Percentiles rank a stretch among this genome's conserved stretches.
phyloP scores from a whole-genome alignment of 495 filamentous ascomycete genomes.

The Xylaria castorea region DNA sequence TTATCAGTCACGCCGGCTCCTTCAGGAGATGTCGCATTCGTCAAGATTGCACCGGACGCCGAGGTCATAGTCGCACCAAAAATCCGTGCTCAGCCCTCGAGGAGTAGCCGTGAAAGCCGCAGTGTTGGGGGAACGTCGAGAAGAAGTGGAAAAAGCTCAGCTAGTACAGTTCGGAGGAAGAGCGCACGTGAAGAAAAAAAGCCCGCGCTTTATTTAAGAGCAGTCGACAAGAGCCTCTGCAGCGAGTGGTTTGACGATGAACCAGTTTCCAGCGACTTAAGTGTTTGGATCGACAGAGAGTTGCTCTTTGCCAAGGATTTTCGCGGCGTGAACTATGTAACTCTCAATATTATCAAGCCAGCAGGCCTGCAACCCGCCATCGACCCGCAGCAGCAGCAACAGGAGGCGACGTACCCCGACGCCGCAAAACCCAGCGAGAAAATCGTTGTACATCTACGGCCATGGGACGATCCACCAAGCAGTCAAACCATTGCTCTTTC shows the following conservation, averaged over 20 bases:
- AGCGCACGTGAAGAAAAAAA: conserved; percentile 65
- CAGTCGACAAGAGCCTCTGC: conserved; percentile 70
- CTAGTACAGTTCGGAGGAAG: conserved; percentile 69
- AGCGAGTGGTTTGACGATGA: conserved; percentile 76
- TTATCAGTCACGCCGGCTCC: conserved; percentile 78
- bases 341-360: conserved; percentile 79
- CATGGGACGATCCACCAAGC: conserved; percentile 90
- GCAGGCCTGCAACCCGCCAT: conserved; percentile 75
- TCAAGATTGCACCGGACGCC: conserved; percentile 89
- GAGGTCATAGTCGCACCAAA: conserved; percentile 98
- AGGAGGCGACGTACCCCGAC: conserved; percentile 57
- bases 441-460: conserved; percentile 73
- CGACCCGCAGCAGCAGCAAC: conserved; percentile 75
- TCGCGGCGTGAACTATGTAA: conserved; percentile 73
- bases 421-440: conserved; percentile 68
- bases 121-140: conserved; percentile 73
- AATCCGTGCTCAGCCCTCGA: conserved; percentile 55
- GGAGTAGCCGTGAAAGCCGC: conserved; percentile 63
- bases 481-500: conserved; percentile 79
- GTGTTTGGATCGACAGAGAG: conserved; percentile 84
- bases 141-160: conserved; percentile 75
- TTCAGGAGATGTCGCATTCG: conserved; percentile 73
- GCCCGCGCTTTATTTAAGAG: conserved; percentile 76
- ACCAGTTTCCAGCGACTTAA: conserved; percentile 65
- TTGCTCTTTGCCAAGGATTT: conserved; percentile 70